phyloP scores from a whole-genome alignment of 2,329 filamentous ascomycete genomes.

The Lomentospora prolificans region DNA sequence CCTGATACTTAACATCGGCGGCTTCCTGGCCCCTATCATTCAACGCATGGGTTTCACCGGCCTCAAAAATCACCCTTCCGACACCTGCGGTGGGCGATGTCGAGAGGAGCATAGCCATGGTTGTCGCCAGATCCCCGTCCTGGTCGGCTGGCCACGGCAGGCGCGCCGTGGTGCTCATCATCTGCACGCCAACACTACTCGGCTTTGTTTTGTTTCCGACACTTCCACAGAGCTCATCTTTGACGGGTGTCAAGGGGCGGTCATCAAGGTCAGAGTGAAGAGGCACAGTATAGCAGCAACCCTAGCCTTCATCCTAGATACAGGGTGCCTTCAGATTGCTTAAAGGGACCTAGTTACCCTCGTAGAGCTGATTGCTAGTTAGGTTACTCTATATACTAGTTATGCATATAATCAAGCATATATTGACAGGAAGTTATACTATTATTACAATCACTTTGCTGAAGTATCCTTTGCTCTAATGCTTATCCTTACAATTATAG shows the following conservation, averaged over 20 bases:
- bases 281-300: no score
- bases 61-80: background rate
- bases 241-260: slow-evolving; percentile 11
- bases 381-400: no score
- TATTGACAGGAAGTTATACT: no score
- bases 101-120: slow-evolving; percentile 18
- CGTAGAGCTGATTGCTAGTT: no score
- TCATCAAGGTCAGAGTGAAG: no score
- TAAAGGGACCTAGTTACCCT: no score
- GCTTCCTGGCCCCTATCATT: background rate
- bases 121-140: slow-evolving; percentile 17
- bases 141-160: slow-evolving; percentile 15
- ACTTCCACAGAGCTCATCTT: slow-evolving; percentile 9
- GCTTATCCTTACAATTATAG: no score
- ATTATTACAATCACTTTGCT: no score
- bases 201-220: slow-evolving; percentile 14
- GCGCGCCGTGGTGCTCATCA: slow-evolving; percentile 11
- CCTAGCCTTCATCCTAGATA: no score
- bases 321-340: no score
- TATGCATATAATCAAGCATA: no score
- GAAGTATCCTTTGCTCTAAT: no score
- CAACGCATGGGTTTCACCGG: background rate
- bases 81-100: slow-evolving; percentile 18
- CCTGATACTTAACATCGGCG: background rate
- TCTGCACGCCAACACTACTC: slow-evolving; percentile 9